Evolutionary conservation across 257 asterid species (phyloP), one percentile per base, ranked within the genome.

Genomic region (Primulina huaijiensis): DNA sequence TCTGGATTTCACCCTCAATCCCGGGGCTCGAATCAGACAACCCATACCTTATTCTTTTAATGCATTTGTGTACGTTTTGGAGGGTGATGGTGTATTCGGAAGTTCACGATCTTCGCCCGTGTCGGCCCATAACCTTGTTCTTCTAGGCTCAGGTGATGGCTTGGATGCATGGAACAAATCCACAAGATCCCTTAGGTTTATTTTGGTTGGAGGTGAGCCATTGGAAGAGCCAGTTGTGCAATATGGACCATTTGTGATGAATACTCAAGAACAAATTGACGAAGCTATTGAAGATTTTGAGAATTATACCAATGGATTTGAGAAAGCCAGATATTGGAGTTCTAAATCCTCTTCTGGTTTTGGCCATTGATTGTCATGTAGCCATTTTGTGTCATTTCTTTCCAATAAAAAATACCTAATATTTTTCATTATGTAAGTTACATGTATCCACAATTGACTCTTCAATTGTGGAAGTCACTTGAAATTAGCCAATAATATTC

Each of bases 181-280:
- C 1, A 72, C 85, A 6, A 83, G 80, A 27, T 19, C 82, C 0
- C 38, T 87, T 0, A 82, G 95, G 30, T 93, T 93, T 55, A 65
- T 93, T 17, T 56, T 93, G 67, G 80, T 89, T 5, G 98, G 88
- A 7, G 99, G 99, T 3, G 85, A 90, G 72, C 97, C 98, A 5
- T 52, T 93, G 63, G 90, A 85, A 2, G 97, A 93, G 77, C 88
- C 99, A 0, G 90, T 93, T 4, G 94, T 80, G 64, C 99, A 87
- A 67, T 81, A 82, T 65, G 99, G 97, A 1, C 99, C 99, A 1
- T 89, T 93, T 78, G 99, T 93, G 70, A 90, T 90, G 96, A 90
- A 90, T 70, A 89, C 75, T 8, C 90, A 87, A 69, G 88, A 83
- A 19, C 83, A 93, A 72, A 82, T 93, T 19, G 94, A 93, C 11